Evolutionary conservation across 768 basidiomycete species (phyloP), one percentile per base, ranked within the genome.

Genomic region (Gymnopilus junonius): DNA sequence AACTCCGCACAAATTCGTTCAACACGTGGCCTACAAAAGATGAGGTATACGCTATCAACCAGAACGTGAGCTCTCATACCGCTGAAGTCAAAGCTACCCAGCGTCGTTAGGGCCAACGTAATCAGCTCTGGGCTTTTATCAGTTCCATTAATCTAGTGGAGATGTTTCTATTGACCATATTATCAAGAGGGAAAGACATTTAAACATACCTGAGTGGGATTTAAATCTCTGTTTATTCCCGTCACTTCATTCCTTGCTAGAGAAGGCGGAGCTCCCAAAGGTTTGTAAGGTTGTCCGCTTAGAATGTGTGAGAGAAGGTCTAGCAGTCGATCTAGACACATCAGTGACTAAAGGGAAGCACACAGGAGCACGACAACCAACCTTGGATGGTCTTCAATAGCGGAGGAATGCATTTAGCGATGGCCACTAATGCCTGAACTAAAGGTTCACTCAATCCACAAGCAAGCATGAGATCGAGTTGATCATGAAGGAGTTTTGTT

Each of bases 401-500:
- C 0, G 97, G 96, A 3, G 93, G 93, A 20, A 99, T 99, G 69
- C 91, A 86, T 62, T 86, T 85, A 0, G 93, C 91, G 59, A 98
- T 94, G 25, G 89, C 91, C 12, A 87, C 85, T 8, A 99, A 82
- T 0, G 97, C 94, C 69, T 91, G 86, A 31, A 89, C 86, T 39
- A 99, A 81, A 12, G 95, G 89, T 65, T 96, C 95, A 71, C 93
- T 96, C 64, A 99, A 77, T 2, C 95, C 97, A 71, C 92, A 97
- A 0, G 89, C 91, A 71, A 99, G 92, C 93, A 99, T 99, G 42
- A 97, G 80, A 74, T 99, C 96, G 32, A 99, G 86, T 67, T 98
- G 92, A 71, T 99, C 97, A 75, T 98, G 97, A 61, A 99, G 83
- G 48, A 97, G 83, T 72, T 97, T 95, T 0, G 97, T 99, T 50